Evolutionary conservation across 371 early-diverging fungal species (phyloP).

Genomic region (Massospora cicadina): DNA sequence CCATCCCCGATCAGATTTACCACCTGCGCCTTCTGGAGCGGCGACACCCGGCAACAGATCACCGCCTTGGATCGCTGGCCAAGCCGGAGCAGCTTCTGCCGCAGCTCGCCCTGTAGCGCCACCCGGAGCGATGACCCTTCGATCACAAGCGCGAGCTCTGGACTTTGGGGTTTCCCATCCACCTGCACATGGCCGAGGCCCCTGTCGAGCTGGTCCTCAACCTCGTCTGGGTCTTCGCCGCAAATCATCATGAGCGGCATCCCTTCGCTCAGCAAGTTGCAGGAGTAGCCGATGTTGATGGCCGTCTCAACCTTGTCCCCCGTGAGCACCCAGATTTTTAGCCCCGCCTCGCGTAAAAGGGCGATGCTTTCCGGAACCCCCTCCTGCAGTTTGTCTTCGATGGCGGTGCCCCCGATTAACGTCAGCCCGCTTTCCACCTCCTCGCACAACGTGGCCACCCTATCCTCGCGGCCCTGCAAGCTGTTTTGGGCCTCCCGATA

Average conservation of each 20-base stretch:
- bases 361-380: slow-evolving; percentile 83
- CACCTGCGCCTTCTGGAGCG: slow-evolving; percentile 93
- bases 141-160: slow-evolving; percentile 65
- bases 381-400: slow-evolving; percentile 97
- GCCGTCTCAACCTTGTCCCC: slow-evolving; percentile 99
- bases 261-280: slow-evolving; percentile 52
- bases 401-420: slow-evolving; percentile 87
- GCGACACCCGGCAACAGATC: slow-evolving; percentile 86
- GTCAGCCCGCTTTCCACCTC: slow-evolving; percentile 55
- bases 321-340: slow-evolving; percentile 98
- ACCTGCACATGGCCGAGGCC: slow-evolving; percentile 20
- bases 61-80: slow-evolving; percentile 72
- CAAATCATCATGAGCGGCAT: slow-evolving; percentile 51
- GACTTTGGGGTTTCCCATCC: slow-evolving; percentile 37
- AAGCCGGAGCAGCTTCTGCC: slow-evolving; percentile 42
- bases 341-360: slow-evolving; percentile 68
- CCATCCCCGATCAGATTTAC: slow-evolving; percentile 66
- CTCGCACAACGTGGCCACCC: slow-evolving; percentile 47
- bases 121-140: slow-evolving; percentile 74
- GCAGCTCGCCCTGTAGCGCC: slow-evolving; percentile 39
- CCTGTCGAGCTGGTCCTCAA: slow-evolving; percentile 20
- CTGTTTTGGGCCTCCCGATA: slow-evolving; percentile 51
- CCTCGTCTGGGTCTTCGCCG: slow-evolving; percentile 14
- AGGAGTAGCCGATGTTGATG: slow-evolving; percentile 87
- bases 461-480: slow-evolving; percentile 50